A percentile compares a stretch with the other conserved stretches of the same genome.
Evolutionary conservation across 345 rosid species (phyloP).

Genomic region (Carallia pectinifolia): DNA sequence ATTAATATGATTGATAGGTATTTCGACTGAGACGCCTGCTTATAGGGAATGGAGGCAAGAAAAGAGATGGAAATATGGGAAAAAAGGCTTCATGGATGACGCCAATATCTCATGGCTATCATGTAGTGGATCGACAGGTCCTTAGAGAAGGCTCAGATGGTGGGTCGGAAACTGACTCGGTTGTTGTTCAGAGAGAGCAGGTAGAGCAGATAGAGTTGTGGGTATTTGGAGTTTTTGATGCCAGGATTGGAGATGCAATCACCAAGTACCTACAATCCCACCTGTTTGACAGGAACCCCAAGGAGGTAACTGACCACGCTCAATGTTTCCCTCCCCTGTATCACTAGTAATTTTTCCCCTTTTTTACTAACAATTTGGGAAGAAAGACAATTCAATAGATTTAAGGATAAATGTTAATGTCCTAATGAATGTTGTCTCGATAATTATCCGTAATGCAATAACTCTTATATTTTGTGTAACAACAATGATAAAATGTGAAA

Average conservation of each 20-base stretch:
- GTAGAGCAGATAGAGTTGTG: conserved; percentile 58
- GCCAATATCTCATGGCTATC: conserved; percentile 64
- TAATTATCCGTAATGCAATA: too few species aligned
- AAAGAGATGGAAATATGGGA: conserved; percentile 10
- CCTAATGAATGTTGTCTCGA: too few species aligned
- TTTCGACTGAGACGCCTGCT: conserved; percentile 42
- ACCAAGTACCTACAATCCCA: conserved; percentile 57
- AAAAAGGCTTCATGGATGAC: conserved; percentile 62
- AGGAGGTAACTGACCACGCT: conserved; percentile 34
- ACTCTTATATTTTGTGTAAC: too few species aligned
- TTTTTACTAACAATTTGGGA: too few species aligned
- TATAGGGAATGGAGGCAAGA: conserved; percentile 30
- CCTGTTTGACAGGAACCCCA: conserved; percentile 43
- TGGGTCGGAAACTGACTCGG: conserved; percentile 29
- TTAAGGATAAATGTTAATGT: too few species aligned
- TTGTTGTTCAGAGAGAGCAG: conserved; percentile 63
- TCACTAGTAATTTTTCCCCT: too few species aligned
- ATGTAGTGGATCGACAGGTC: conserved; percentile 40
- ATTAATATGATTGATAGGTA: conserved; percentile 34
- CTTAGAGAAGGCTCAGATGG: conserved; percentile 15
- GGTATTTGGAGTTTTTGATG: conserved; percentile 61
- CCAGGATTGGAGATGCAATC: conserved; percentile 45
- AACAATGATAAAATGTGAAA: too few species aligned
- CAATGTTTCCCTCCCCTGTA: too few species aligned
- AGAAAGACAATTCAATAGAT: too few species aligned